These are phyloP conservation scores for Exutisphaerella laricina DNA, from an alignment of 2,329 filamentous ascomycete genomes.

Conservation along the genomic window DNA sequence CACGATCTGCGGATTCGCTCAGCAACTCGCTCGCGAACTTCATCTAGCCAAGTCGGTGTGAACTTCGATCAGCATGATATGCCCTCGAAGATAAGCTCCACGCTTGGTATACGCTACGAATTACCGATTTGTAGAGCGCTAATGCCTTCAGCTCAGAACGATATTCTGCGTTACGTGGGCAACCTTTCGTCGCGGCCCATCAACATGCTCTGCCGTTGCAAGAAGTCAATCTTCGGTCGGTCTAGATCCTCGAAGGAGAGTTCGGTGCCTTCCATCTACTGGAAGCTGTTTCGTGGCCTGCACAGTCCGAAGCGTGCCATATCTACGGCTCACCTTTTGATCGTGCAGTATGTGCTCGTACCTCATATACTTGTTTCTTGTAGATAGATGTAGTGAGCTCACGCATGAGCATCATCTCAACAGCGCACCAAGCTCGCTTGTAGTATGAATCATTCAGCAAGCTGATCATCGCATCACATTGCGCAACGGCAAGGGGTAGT, in stretches of 20 bases:
- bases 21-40: too few species aligned
- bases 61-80: too few species aligned
- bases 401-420: constrained; percentile 27
- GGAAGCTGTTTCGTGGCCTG: not conserved
- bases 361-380: not conserved
- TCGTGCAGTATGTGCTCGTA: not conserved
- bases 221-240: not conserved
- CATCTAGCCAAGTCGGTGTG: too few species aligned
- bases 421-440: constrained; percentile 37
- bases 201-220: constrained; percentile 1
- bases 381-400: not conserved
- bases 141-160: too few species aligned
- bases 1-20: too few species aligned
- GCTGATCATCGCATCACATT: constrained; percentile 40
- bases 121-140: too few species aligned
- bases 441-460: constrained; percentile 36
- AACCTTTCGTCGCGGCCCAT: not conserved
- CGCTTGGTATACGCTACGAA: too few species aligned
- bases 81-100: too few species aligned
- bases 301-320: not conserved
- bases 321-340: not conserved
- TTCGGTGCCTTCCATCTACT: not conserved
- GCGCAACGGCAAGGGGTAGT: constrained; percentile 36
- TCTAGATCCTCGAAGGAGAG: not conserved
- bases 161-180: too few species aligned